phyloP scores from a whole-genome alignment of 805 yeast species.

The Candida awuae region DNA sequence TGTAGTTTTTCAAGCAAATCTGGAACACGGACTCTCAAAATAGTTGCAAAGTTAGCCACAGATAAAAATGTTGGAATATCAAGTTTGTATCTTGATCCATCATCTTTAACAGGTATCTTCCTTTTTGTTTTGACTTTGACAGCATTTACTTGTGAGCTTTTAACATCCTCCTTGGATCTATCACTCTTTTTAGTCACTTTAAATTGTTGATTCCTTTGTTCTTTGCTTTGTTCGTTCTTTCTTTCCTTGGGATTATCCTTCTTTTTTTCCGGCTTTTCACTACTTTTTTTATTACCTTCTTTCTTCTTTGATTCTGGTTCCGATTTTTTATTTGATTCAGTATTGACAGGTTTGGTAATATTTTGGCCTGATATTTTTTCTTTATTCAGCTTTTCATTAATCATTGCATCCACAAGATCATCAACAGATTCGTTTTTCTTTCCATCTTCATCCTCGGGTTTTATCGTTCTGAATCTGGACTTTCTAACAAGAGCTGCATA shows the following conservation, averaged over 20 bases:
- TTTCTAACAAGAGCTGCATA: slow-evolving; percentile 8
- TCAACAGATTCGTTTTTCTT: not conserved
- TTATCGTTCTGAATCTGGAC: slow-evolving; percentile 12
- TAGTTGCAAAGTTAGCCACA: slow-evolving; percentile 68
- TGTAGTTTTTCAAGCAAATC: slow-evolving; percentile 50
- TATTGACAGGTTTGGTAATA: not conserved
- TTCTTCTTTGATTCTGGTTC: not conserved
- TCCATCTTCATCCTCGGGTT: not conserved
- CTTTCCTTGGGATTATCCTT: not conserved
- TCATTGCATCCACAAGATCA: not conserved
- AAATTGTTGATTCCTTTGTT: not conserved
- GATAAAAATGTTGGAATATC: slow-evolving; percentile 70
- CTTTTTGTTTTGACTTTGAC: slow-evolving; percentile 10
- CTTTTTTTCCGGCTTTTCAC: not conserved
- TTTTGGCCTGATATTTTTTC: not conserved
- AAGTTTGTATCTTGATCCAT: slow-evolving; percentile 20
- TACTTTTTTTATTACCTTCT: not conserved
- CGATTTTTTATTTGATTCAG: not conserved
- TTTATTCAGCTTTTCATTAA: not conserved
- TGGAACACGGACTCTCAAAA: slow-evolving; percentile 57
- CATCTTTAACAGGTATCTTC: not conserved
- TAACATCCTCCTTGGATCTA: not conserved
- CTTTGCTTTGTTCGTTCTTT: not conserved
- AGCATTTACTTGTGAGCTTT: not conserved
- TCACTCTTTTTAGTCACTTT: not conserved